phyloP scores from a whole-genome alignment of 2,329 filamentous ascomycete genomes.

The Ascochyta koolunga region DNA sequence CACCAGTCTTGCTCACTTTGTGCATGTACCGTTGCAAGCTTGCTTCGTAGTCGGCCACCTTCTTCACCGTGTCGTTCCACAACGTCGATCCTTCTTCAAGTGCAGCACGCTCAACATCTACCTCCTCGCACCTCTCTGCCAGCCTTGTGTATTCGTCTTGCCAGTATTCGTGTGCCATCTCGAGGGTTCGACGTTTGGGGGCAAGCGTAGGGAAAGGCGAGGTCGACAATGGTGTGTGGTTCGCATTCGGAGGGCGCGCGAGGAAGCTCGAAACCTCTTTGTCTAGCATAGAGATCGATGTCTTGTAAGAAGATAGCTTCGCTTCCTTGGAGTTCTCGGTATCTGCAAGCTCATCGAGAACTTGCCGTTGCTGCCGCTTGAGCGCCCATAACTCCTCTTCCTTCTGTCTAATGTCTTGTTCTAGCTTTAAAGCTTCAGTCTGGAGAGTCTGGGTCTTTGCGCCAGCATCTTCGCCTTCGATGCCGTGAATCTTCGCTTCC shows the following conservation, averaged over 20 bases:
- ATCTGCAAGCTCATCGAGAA: slow-evolving; percentile 66
- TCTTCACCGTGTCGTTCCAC: slow-evolving; percentile 67
- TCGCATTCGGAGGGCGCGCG: slow-evolving; percentile 57
- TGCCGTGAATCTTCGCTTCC: slow-evolving; percentile 60
- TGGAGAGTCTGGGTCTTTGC: slow-evolving; percentile 60
- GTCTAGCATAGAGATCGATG: slow-evolving; percentile 70
- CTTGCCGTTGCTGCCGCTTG: slow-evolving; percentile 64
- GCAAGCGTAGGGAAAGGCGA: slow-evolving; percentile 65
- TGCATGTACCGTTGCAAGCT: slow-evolving; percentile 64
- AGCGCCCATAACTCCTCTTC: slow-evolving; percentile 69
- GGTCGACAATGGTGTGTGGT: slow-evolving; percentile 35
- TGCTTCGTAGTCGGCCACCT: slow-evolving; percentile 69
- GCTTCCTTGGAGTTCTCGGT: slow-evolving; percentile 71
- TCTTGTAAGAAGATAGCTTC: slow-evolving; percentile 72
- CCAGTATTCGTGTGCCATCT: slow-evolving; percentile 76
- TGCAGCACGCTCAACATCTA: slow-evolving; percentile 67
- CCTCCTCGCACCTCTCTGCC: slow-evolving; percentile 60
- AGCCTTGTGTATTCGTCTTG: slow-evolving; percentile 65
- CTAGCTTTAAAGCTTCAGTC: slow-evolving; percentile 59
- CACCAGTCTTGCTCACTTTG: slow-evolving; percentile 23
- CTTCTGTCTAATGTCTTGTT: slow-evolving; percentile 68
- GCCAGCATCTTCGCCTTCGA: slow-evolving; percentile 63
- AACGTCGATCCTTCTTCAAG: slow-evolving; percentile 70
- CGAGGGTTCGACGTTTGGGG: slow-evolving; percentile 68
- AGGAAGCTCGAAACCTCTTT: slow-evolving; percentile 66